Percentiles rank a stretch among this genome's conserved stretches.
phyloP scores from a whole-genome alignment of 176 grass and related monocot species.

The Tillandsia fasciculata region DNA sequence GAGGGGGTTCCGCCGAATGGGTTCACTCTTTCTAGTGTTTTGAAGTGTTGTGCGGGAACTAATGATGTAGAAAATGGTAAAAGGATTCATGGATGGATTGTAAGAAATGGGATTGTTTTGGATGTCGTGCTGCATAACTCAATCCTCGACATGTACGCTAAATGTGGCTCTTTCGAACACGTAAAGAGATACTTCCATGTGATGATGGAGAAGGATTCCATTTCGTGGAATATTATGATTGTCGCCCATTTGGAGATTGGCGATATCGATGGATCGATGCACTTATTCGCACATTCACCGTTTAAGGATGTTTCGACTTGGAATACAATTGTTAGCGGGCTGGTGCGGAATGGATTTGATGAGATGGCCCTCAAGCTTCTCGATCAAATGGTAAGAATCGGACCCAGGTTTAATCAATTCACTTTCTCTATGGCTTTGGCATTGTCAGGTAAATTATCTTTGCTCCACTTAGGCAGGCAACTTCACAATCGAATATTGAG shows the following conservation, averaged over 20 bases:
- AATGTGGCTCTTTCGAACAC: slow-evolving; percentile 15
- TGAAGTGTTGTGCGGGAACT: slow-evolving; percentile 44
- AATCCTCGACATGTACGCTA: slow-evolving; percentile 46
- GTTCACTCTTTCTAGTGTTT: slow-evolving; percentile 44
- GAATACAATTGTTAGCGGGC: slow-evolving; percentile 54
- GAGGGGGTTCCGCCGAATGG: slow-evolving; percentile 17
- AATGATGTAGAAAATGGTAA: slow-evolving; percentile 16
- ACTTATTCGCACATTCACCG: slow-evolving; percentile 33
- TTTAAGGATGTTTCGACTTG: slow-evolving; percentile 38
- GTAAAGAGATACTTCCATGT: slow-evolving; percentile 20
- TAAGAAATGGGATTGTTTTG: slow-evolving; percentile 28
- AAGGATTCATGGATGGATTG: slow-evolving; percentile 48
- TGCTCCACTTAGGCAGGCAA: slow-evolving; percentile 38
- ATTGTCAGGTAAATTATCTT: slow-evolving; percentile 38
- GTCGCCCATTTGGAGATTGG: slow-evolving; percentile 26
- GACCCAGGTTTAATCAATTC: slow-evolving; percentile 33
- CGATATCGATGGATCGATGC: slow-evolving; percentile 19
- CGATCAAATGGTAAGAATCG: slow-evolving; percentile 26
- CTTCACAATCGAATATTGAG: slow-evolving; percentile 40
- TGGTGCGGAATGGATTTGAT: slow-evolving; percentile 23
- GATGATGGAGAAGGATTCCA: slow-evolving; percentile 23
- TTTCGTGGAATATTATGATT: slow-evolving; percentile 54
- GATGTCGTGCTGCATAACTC: slow-evolving; percentile 45
- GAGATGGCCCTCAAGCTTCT: slow-evolving; percentile 25
- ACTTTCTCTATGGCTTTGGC: slow-evolving; percentile 42